A percentile compares a stretch with the other conserved stretches of the same genome.
Evolutionary conservation across 106 monocot species (phyloP).

Genomic region (Dendrobium officinale): DNA sequence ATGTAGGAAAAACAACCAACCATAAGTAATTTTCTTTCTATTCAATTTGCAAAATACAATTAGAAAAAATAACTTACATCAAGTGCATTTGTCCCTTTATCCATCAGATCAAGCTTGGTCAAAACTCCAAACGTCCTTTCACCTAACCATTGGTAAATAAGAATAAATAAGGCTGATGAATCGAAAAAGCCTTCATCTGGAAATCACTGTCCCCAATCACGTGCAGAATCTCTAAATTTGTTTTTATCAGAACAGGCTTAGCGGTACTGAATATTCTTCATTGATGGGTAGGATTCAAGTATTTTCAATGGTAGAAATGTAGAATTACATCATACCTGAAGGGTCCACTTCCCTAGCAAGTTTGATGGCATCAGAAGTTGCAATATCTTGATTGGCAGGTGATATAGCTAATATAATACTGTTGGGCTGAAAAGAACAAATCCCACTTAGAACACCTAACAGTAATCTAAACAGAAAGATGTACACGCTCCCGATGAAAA

Average conservation of each 20-base stretch:
- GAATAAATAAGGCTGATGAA: neutral
- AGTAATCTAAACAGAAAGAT: neutral
- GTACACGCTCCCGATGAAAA: neutral
- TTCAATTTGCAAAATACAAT: neutral
- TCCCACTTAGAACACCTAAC: neutral
- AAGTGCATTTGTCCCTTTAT: conserved; percentile 96
- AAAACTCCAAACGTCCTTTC: conserved; percentile 99
- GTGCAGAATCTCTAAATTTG: conserved; percentile 3
- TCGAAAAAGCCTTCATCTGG: neutral
- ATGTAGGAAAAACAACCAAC: neutral
- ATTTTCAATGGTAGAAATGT: neutral
- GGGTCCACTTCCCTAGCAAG: conserved; percentile 96
- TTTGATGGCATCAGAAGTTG: conserved; percentile 99
- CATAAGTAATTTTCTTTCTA: neutral
- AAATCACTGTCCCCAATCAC: neutral
- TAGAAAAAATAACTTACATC: conserved; percentile 47
- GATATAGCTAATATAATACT: conserved; percentile 94
- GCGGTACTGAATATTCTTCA: neutral
- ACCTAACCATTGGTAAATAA: conserved; percentile 35
- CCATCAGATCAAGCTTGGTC: conserved; percentile 99
- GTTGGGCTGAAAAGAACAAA: conserved; percentile 54
- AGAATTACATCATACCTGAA: conserved; percentile 41
- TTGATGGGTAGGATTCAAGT: neutral
- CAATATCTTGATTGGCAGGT: conserved; percentile 99
- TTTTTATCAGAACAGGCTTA: neutral